Conservation (phyloP, 495 filamentous ascomycete genomes). For the Apiosordaria backusii region DNA sequence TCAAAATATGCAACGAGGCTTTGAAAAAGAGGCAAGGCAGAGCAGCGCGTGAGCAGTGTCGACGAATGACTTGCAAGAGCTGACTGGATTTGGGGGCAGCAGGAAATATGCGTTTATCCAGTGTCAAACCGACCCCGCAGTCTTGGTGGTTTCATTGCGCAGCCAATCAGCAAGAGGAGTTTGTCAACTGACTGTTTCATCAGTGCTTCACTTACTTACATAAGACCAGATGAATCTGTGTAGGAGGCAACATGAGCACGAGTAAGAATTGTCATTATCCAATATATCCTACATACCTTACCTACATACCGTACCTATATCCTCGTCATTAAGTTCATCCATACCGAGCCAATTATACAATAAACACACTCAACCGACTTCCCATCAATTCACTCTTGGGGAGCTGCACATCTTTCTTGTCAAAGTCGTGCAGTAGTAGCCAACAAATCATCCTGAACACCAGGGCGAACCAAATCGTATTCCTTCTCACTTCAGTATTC, state of each 20-base stretch:
- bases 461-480: conserved; percentile 39
- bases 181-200: neutral
- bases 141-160: neutral
- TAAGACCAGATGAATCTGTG: neutral
- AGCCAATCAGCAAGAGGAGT: neutral
- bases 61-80: too few relatives aligned
- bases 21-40: neutral
- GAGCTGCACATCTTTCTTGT: conserved; percentile 41
- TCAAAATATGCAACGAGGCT: neutral
- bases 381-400: conserved; percentile 38
- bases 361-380: conserved; percentile 41
- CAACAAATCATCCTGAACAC: conserved; percentile 47
- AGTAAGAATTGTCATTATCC: too few relatives aligned
- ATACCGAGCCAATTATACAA: conserved; percentile 19
- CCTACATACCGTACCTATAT: neutral
- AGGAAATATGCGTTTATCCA: neutral
- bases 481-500: conserved; percentile 16
- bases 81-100: too few relatives aligned
- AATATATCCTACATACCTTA: neutral
- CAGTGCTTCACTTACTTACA: neutral
- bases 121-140: neutral
- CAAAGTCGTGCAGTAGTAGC: conserved; percentile 45
- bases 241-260: too few relatives aligned
- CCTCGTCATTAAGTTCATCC: too few relatives aligned
- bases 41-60: neutral